These are phyloP conservation scores for Macrocybe gigantea DNA, from an alignment of 768 basidiomycete species.

Conservation along the genomic window DNA sequence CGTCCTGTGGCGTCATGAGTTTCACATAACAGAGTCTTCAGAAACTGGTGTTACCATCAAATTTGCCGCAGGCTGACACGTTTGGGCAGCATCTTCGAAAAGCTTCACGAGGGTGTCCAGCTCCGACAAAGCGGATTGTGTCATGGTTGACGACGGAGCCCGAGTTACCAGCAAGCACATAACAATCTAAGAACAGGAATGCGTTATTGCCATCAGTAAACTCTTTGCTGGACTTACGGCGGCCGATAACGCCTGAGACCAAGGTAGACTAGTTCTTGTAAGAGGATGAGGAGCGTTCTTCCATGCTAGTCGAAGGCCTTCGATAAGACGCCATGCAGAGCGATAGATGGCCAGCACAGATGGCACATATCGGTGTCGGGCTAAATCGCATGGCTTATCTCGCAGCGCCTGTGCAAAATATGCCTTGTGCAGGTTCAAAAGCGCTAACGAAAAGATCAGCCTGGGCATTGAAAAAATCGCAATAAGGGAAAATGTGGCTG, in stretches of 20 bases:
- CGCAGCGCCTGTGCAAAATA: constrained; percentile 66
- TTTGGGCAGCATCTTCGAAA: constrained; percentile 41
- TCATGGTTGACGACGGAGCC: constrained; percentile 43
- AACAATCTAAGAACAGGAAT: constrained; percentile 35
- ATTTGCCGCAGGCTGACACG: constrained; percentile 38
- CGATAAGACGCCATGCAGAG: constrained; percentile 62
- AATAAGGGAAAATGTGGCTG: constrained; percentile 6
- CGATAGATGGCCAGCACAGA: constrained; percentile 72
- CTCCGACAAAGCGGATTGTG: constrained; percentile 41
- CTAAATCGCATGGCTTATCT: constrained; percentile 49
- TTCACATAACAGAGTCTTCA: not conserved
- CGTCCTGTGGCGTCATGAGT: constrained; percentile 23
- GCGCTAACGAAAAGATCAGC: constrained; percentile 26
- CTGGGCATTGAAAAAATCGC: not conserved
- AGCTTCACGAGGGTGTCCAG: constrained; percentile 36
- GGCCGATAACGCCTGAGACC: constrained; percentile 64
- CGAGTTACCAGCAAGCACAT: constrained; percentile 51
- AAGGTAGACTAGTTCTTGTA: constrained; percentile 43
- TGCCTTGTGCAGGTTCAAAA: constrained; percentile 60
- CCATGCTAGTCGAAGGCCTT: constrained; percentile 40
- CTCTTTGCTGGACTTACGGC: constrained; percentile 38
- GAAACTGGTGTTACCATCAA: constrained; percentile 29
- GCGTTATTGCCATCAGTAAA: not conserved
- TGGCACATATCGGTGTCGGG: constrained; percentile 57
- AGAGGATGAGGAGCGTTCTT: constrained; percentile 32